Conservation (phyloP, 106 monocot genomes). For the Iris macrosiphon region DNA sequence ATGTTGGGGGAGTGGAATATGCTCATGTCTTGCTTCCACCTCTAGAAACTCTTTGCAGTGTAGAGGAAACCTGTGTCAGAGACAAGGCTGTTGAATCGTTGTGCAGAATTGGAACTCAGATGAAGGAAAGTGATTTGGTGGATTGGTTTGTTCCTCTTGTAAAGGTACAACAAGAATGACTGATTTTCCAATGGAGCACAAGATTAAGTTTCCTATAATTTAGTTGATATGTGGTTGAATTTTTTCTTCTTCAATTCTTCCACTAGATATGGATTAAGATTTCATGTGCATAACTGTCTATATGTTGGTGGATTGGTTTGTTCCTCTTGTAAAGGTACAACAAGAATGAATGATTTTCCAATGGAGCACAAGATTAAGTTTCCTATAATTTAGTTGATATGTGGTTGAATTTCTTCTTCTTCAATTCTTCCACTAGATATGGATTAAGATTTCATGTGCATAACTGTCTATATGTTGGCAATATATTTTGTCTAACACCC, state of each 20-base stretch:
- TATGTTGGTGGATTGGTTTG: too few species aligned
- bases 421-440: too few species aligned
- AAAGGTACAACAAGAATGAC: constrained; percentile 38
- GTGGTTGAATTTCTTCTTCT: too few species aligned
- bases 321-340: too few species aligned
- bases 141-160: constrained; percentile 83
- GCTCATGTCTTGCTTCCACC: constrained; percentile 83
- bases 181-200: neutral
- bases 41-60: constrained; percentile 77
- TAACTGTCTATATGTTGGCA: too few species aligned
- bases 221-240: too few species aligned
- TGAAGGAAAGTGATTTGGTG: constrained; percentile 88
- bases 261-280: too few species aligned
- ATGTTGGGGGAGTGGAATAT: constrained; percentile 85
- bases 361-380: neutral
- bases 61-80: constrained; percentile 95
- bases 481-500: too few species aligned
- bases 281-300: too few species aligned
- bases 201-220: neutral
- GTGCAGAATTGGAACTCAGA: constrained; percentile 83
- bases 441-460: too few species aligned
- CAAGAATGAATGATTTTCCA: too few species aligned
- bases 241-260: too few species aligned
- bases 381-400: neutral
- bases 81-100: constrained; percentile 91